Evolutionary conservation across 306 rosid genomes (phyloP).

Genomic region (Acacia acuminata): DNA sequence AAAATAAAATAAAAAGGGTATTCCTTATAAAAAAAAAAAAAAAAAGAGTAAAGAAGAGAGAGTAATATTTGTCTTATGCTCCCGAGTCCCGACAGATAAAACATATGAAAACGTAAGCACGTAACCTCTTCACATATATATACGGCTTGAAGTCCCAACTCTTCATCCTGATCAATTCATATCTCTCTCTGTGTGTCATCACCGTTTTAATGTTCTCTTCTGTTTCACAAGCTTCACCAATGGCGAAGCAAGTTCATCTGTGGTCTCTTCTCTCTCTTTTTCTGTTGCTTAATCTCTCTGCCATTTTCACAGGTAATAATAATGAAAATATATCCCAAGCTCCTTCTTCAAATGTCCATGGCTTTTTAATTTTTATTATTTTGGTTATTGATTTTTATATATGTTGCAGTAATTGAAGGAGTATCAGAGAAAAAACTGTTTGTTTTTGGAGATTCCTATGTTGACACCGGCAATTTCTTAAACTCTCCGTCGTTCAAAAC

Average conservation of each 20-base stretch:
- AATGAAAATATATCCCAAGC: not conserved
- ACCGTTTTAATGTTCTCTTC: not conserved
- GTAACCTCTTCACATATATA: not conserved
- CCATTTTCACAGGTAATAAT: constrained; percentile 6
- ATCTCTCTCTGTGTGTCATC: not conserved
- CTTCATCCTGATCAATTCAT: not conserved
- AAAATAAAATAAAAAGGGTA: too few species aligned
- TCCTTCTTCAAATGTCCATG: not conserved
- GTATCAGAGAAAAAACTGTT: not conserved
- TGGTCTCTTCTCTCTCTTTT: not conserved
- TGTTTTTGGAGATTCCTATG: constrained; percentile 13
- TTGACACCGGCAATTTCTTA: constrained; percentile 38
- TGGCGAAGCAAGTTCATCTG: not conserved
- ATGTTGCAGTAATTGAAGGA: not conserved
- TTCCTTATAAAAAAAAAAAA: too few species aligned
- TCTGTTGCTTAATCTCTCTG: not conserved
- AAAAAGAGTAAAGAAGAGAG: too few species aligned
- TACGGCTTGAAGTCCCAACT: not conserved
- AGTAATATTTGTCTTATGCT: too few species aligned
- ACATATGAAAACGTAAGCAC: not conserved
- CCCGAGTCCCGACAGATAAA: too few species aligned
- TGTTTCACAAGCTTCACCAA: not conserved
- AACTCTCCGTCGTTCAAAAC: constrained; percentile 31
- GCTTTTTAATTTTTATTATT: too few species aligned
- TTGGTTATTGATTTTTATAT: not conserved